phyloP scores from a whole-genome alignment of 2,329 filamentous ascomycete species.

The Diaporthe humulicola region DNA sequence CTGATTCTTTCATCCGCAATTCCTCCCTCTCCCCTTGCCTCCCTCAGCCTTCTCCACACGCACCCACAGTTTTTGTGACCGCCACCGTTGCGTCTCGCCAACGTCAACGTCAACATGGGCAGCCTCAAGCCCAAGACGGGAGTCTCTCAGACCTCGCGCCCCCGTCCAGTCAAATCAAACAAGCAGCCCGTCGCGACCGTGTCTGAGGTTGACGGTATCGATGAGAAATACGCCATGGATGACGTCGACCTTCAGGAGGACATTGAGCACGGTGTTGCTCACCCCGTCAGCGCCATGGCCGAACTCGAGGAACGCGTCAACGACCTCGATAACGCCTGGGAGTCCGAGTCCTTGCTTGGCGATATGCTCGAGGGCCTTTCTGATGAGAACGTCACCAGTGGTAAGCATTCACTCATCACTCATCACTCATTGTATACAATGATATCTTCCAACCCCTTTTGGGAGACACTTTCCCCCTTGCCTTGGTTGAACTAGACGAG shows the following conservation, averaged over 20 bases:
- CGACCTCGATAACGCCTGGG: conserved; percentile 69
- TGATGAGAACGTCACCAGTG: conserved; percentile 62
- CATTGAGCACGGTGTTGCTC: conserved; percentile 40
- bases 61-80: not conserved
- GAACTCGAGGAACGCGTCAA: conserved; percentile 67
- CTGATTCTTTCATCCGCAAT: not conserved
- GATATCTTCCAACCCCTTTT: conserved; percentile 28
- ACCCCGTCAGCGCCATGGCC: conserved; percentile 41
- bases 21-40: not conserved
- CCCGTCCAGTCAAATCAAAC: conserved; percentile 2
- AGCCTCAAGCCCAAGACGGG: conserved; percentile 15
- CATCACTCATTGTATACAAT: conserved; percentile 38
- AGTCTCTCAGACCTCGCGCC: not conserved
- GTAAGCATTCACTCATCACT: conserved; percentile 52
- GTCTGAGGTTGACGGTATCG: conserved; percentile 37
- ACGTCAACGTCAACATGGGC: conserved; percentile 6
- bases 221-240: conserved; percentile 35
- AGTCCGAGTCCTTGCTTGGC: conserved; percentile 74
- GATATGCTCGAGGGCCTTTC: conserved; percentile 71
- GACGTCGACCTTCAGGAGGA: conserved; percentile 39
- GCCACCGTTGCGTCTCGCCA: not conserved
- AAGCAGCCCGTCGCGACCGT: conserved; percentile 31
- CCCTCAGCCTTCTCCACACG: not conserved
- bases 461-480: conserved; percentile 28
- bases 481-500: not conserved